Evolutionary conservation across 2,329 filamentous ascomycete species (phyloP), one percentile per base, ranked within the genome.

Genomic region (Trichoderma arundinaceum): DNA sequence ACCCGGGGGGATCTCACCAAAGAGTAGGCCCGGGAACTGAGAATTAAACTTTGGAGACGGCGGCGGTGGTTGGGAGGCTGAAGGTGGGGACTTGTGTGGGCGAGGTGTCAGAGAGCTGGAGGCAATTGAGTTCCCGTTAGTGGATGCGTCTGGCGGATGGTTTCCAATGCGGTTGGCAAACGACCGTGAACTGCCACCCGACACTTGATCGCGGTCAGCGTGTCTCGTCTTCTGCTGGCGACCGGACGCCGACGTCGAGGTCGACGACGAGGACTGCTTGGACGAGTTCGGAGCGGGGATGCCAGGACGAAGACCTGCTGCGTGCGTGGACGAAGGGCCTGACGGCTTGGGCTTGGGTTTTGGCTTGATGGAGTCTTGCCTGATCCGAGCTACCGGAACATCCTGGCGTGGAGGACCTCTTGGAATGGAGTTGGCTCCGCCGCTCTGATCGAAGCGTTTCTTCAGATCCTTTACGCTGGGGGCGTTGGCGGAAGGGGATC

Each of bases 381-480:
- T 74, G 61, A 72, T 66, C 66, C 71, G 74, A 69, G 70, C 68
- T 63, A 70, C 67, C 65, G 73, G 74, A 77, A 76, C 67, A 72
- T 73, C 70, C 72, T 73, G 69, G 74, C 74, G 72, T 44, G 74
- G 66, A 60, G 76, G 73, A 69, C 77, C 78, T 68, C 78, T 78
- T 64, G 76, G 70, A 63, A 78, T 73, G 49, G 76, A 72, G 56
- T 72, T 67, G 48, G 69, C 65, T 65, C 76, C 80, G 68, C 76
- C 80, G 70, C 83, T 87, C 73, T 89, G 87, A 76, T 94, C 91
- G 78, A 94, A 95, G 63, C 86, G 88, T 77, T 89, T 92, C 72
- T 91, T 88, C 68, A 95, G 82, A 74, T 95, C 91, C 78, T 90
- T 92, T 71, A 95, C 90, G 67, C 90, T 94, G n/a, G 88, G 83